phyloP scores from a whole-genome alignment of 345 rosid species.

The Arabis hirsuta region DNA sequence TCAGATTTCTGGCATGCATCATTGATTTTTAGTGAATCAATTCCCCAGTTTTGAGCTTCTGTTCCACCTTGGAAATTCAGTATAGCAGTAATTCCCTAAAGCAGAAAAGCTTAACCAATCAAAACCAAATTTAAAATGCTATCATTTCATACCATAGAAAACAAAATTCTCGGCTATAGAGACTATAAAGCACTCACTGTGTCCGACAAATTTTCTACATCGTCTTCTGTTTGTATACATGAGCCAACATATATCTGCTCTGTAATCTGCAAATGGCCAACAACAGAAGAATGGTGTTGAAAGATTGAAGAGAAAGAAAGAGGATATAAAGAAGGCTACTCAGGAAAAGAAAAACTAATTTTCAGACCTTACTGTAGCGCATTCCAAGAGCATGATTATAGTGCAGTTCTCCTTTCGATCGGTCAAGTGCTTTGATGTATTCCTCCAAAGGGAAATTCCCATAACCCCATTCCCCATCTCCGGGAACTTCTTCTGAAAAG shows the following conservation, averaged over 20 bases:
- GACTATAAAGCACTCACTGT: constrained; percentile 54
- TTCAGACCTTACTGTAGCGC: constrained; percentile 84
- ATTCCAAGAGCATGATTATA: constrained; percentile 89
- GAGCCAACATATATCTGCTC: constrained; percentile 93
- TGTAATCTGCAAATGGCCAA: constrained; percentile 61
- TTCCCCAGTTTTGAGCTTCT: constrained; percentile 92
- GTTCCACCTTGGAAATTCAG: constrained; percentile 78
- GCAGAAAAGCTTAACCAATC: constrained; percentile 35
- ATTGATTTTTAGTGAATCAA: constrained; percentile 61
- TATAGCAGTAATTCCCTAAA: constrained; percentile 83
- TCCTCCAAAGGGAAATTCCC: constrained; percentile 92
- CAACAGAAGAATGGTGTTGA: constrained; percentile 33
- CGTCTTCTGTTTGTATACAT: constrained; percentile 81
- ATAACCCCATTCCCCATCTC: constrained; percentile 90
- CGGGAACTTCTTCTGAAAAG: constrained; percentile 72
- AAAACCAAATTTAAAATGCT: constrained; percentile 12
- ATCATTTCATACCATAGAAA: constrained; percentile 3
- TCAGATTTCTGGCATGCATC: constrained; percentile 72
- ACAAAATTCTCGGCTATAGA: not conserved
- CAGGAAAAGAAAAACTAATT: constrained; percentile 1
- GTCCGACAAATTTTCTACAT: constrained; percentile 64
- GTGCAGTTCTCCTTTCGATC: constrained; percentile 85
- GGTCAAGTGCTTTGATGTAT: constrained; percentile 81
- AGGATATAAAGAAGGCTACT: not conserved
- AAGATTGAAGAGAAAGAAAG: constrained; percentile 15